phyloP scores from a whole-genome alignment of 768 basidiomycete genomes.

The Tylopilus sp. region DNA sequence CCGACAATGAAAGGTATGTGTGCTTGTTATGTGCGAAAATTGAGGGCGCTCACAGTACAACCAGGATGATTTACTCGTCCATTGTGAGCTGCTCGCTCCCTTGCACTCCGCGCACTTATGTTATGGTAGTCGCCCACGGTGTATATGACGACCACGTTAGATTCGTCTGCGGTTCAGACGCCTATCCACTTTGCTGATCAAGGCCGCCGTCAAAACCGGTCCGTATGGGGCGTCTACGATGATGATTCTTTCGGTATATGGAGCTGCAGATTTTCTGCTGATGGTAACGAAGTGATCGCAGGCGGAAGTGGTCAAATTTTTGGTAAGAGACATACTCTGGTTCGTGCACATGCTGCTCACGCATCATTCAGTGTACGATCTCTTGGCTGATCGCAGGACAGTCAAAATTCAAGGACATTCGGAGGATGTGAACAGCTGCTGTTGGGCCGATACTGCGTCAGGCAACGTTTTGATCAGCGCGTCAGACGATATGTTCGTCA shows the following conservation, averaged over 20 bases:
- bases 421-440: slow-evolving; percentile 93
- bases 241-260: slow-evolving; percentile 72
- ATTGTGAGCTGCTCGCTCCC: slow-evolving; percentile 46
- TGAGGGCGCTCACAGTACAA: slow-evolving; percentile 2
- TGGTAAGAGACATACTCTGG: slow-evolving; percentile 37
- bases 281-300: slow-evolving; percentile 92
- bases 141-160: slow-evolving; percentile 71
- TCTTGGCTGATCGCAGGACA: slow-evolving; percentile 71
- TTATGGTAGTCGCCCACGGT: slow-evolving; percentile 59
- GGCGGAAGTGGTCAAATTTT: slow-evolving; percentile 84
- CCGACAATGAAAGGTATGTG: slow-evolving; percentile 79
- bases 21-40: slow-evolving; percentile 47
- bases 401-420: slow-evolving; percentile 85
- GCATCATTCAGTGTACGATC: slow-evolving; percentile 73
- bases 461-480: slow-evolving; percentile 95
- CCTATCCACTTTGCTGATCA: slow-evolving; percentile 59
- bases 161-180: slow-evolving; percentile 56
- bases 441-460: slow-evolving; percentile 91
- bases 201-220: slow-evolving; percentile 33
- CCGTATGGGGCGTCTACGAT: slow-evolving; percentile 33
- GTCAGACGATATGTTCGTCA: slow-evolving; percentile 91
- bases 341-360: not conserved
- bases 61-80: slow-evolving; percentile 88
- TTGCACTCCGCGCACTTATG: not conserved
- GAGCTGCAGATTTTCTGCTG: slow-evolving; percentile 94